These are phyloP conservation scores for Talaromyces sp. DNA, from an alignment of 2,329 filamentous ascomycete species.

Conservation along the genomic window DNA sequence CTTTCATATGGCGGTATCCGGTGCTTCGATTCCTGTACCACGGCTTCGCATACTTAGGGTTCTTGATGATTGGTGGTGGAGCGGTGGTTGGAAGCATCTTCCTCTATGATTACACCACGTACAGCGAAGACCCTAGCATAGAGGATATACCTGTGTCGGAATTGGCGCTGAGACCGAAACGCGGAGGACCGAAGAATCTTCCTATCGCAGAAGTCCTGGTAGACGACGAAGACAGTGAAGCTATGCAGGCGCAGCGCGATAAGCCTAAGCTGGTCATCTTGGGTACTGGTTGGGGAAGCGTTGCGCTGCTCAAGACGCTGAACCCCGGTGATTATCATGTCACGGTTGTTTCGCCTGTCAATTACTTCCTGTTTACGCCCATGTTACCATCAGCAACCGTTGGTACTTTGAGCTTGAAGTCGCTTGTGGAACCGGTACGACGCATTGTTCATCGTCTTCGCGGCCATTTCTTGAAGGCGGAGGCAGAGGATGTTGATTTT, in stretches of 20 bases:
- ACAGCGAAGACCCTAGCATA: conserved; percentile 65
- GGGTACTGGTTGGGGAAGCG: conserved; percentile 91
- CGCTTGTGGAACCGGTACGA: conserved; percentile 87
- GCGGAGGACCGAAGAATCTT: conserved; percentile 89
- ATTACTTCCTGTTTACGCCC: conserved; percentile 97
- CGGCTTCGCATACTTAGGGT: conserved; percentile 68
- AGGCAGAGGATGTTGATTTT: conserved; percentile 86
- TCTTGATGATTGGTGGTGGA: conserved; percentile 69
- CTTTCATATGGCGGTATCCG: conserved; percentile 27
- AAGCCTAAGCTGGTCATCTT: conserved; percentile 92
- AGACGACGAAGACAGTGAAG: conserved; percentile 78
- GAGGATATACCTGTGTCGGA: conserved; percentile 80
- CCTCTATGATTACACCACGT: conserved; percentile 88
- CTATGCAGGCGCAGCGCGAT: conserved; percentile 68
- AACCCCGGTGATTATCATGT: conserved; percentile 92
- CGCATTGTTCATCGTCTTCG: conserved; percentile 72
- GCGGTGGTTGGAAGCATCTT: conserved; percentile 78
- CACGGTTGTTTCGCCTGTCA: conserved; percentile 88
- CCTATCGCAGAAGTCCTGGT: conserved; percentile 85
- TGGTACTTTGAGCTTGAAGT: conserved; percentile 85
- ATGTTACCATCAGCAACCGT: conserved; percentile 98
- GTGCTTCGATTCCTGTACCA: conserved; percentile 60
- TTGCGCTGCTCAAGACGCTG: conserved; percentile 84
- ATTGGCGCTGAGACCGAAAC: conserved; percentile 73
- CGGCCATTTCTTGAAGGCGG: conserved; percentile 86